These are phyloP conservation scores for Sambucus nigra DNA, from an alignment of 129 eudicot species.

Conservation along the genomic window DNA sequence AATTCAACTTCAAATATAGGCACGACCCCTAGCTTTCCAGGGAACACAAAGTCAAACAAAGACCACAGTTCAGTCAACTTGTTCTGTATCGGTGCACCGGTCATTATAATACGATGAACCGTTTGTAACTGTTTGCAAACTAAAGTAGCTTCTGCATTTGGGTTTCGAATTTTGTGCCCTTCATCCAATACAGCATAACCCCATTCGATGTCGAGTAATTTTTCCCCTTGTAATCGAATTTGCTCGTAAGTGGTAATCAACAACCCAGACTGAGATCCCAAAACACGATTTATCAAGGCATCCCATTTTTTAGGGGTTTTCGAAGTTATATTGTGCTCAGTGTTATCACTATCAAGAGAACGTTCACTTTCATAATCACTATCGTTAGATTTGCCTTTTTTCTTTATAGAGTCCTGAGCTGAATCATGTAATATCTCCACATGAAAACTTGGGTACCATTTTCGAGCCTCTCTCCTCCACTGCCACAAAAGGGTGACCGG, in stretches of 20 bases:
- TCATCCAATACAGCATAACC: conserved; percentile 96
- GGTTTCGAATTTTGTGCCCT: conserved; percentile 94
- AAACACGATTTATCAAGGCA: conserved; percentile 60
- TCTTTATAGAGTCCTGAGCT: conserved; percentile 55
- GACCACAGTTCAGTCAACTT: conserved; percentile 91
- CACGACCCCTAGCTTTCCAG: conserved; percentile 90
- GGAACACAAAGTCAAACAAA: conserved; percentile 92
- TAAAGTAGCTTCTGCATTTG: conserved; percentile 88
- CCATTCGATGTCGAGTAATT: conserved; percentile 80
- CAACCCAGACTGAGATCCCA: conserved; percentile 69
- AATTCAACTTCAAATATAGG: conserved; percentile 98
- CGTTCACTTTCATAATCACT: conserved; percentile 77
- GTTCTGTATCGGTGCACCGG: conserved; percentile 97
- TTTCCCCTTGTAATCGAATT: conserved; percentile 70
- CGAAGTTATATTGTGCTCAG: conserved; percentile 20
- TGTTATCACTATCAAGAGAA: conserved; percentile 23
- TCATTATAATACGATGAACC: conserved; percentile 92
- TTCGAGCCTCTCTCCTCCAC: conserved; percentile 88
- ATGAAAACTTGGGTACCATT: conserved; percentile 82
- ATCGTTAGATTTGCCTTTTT: conserved; percentile 40
- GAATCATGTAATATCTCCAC: conserved; percentile 92
- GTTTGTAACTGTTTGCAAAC: conserved; percentile 96
- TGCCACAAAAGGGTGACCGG: conserved; percentile 89
- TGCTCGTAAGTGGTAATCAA: conserved; percentile 92
- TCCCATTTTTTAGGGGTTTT: conserved; percentile 61